These are phyloP conservation scores for Venturia asperata DNA, from an alignment of 2,329 filamentous ascomycete genomes.

Conservation along the genomic window DNA sequence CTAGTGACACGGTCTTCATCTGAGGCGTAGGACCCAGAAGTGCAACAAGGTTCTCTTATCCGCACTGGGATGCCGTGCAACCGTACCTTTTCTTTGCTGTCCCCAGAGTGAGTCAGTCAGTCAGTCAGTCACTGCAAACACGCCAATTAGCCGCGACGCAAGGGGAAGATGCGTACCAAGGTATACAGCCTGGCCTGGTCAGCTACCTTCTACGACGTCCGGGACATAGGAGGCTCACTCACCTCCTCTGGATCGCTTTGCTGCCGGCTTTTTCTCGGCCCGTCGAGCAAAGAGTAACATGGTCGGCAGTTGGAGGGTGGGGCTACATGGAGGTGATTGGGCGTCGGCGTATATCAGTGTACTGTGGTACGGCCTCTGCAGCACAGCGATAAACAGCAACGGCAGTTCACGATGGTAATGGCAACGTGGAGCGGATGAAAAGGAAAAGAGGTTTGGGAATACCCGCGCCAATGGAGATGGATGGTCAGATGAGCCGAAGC, in stretches of 20 bases:
- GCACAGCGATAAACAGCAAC: not conserved
- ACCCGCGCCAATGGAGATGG: constrained; percentile 2
- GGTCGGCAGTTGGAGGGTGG: not conserved
- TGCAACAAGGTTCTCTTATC: not conserved
- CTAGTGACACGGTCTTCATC: not conserved
- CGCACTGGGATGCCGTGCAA: not conserved
- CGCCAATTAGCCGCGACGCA: not conserved
- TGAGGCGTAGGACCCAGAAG: not conserved
- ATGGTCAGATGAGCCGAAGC: not conserved
- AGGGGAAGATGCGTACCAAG: not conserved
- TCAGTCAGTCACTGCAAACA: not conserved
- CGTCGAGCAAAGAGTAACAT: constrained; percentile 10
- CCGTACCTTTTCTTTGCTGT: constrained; percentile 14
- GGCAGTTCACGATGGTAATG: not conserved
- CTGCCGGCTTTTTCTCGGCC: constrained; percentile 1
- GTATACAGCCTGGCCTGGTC: constrained; percentile 1
- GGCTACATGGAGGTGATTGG: not conserved
- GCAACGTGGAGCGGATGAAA: not conserved
- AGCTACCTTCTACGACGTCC: too few species aligned
- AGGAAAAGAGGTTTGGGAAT: not conserved
- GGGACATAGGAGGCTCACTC: not conserved
- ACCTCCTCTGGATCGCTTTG: constrained; percentile 14
- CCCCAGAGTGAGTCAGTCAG: not conserved
- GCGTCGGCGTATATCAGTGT: too few species aligned
- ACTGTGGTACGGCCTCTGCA: too few species aligned